Evolutionary conservation across 306 rosid genomes (phyloP).

Genomic region (Prinsepia uniflora): DNA sequence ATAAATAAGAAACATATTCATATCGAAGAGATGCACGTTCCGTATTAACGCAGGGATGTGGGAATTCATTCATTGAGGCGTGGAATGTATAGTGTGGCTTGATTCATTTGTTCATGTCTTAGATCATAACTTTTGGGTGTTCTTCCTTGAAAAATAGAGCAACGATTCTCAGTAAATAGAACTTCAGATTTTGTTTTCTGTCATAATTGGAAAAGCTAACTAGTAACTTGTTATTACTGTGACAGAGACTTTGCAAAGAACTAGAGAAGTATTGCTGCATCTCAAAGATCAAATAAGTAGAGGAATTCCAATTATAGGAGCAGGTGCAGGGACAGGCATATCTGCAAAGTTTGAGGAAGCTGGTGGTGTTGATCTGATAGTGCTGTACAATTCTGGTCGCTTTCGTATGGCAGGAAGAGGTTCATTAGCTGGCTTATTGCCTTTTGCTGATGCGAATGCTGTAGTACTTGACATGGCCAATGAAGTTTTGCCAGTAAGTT

Average conservation of each 20-base stretch:
- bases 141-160: background rate
- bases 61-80: background rate
- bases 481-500: constrained; percentile 84
- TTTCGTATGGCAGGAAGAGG: constrained; percentile 99
- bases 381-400: constrained; percentile 89
- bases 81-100: background rate
- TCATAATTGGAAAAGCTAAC: background rate
- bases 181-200: background rate
- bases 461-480: constrained; percentile 90
- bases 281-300: constrained; percentile 57
- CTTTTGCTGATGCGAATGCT: constrained; percentile 95
- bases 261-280: constrained; percentile 59
- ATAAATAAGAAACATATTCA: background rate
- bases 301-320: constrained; percentile 79
- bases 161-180: background rate
- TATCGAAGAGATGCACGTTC: background rate
- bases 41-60: background rate
- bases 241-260: constrained; percentile 74
- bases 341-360: constrained; percentile 98
- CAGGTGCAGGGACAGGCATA: constrained; percentile 95
- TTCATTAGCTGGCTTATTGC: constrained; percentile 83
- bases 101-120: background rate
- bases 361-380: constrained; percentile 88
- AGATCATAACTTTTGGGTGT: background rate
- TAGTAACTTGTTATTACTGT: constrained; percentile 16